Evolutionary conservation across 148 eudicot genomes (phyloP), one percentile per base, ranked within the genome.

Genomic region (Nyssa sinensis): DNA sequence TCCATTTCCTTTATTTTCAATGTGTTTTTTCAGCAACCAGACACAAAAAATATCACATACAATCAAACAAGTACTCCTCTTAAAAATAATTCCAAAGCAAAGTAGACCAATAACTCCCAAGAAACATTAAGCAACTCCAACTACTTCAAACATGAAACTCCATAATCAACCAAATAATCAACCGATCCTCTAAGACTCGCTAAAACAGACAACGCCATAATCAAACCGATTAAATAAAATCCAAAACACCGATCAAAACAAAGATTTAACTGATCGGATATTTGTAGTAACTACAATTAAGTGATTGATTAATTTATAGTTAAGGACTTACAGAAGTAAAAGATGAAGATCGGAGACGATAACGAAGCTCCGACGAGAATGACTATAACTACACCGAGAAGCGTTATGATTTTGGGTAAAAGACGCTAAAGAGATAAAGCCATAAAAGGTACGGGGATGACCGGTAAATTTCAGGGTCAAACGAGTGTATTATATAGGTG

Each of bases 371-470:
- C 70, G 63, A 49, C 24, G 19, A 53, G 25, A 65, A 49, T 58
- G 69, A 53, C 63, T 24, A 66, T n/a, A 65, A 65, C 10, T 7
- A 34, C 4, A 6, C 23, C 28, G 58, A 17, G 14, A 14, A 44
- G 5, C 4, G 21, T n/a, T n/a, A n/a, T n/a, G n/a, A n/a, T n/a
- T n/a, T n/a, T n/a, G n/a, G n/a, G n/a, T n/a, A n/a, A n/a, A n/a
- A n/a, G 47, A 34, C 9, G 13, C 30, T 3, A 34, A 24, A 4
- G 39, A 13, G 32, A n/a, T 6, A 8, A 61, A 10, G 23, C 24
- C 63, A 65, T 74, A 65, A 74, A 44, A 74, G 77, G 30, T 23
- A 65, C 77, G 70, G 77, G 77, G 24, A 64, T 6, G 24, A 37
- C 64, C 51, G 64, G 77, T 65, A 53, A 53, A 6, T 4, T 23